These are phyloP conservation scores for Neocatenulostroma microsporum DNA, from an alignment of 2,329 filamentous ascomycete genomes.

Conservation along the genomic window DNA sequence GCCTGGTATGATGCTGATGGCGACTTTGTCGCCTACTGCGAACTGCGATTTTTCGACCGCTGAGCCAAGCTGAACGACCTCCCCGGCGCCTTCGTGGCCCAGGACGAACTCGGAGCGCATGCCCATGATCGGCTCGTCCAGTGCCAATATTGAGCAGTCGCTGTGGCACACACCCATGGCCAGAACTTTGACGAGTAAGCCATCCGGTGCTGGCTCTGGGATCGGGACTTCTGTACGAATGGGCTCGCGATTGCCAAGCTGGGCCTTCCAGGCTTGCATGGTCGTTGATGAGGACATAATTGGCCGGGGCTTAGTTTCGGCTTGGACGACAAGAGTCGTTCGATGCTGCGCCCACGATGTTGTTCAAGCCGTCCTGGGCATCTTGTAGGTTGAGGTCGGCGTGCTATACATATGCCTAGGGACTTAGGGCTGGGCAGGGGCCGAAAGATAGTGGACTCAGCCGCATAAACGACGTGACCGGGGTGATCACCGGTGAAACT, in stretches of 20 bases:
- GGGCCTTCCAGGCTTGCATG: slow-evolving; percentile 33
- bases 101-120: slow-evolving; percentile 4
- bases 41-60: slow-evolving; percentile 8
- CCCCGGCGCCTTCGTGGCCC: slow-evolving; percentile 18
- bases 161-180: slow-evolving; percentile 32
- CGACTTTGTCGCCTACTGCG: slow-evolving; percentile 25
- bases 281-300: too few relatives aligned
- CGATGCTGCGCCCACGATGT: too few relatives aligned
- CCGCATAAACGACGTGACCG: too few relatives aligned
- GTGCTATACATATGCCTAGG: too few relatives aligned
- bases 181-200: slow-evolving; percentile 29
- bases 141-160: slow-evolving; percentile 26
- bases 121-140: slow-evolving; percentile 13
- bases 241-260: slow-evolving; percentile 25
- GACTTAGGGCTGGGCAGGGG: too few relatives aligned
- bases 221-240: slow-evolving; percentile 26
- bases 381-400: too few relatives aligned
- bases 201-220: slow-evolving; percentile 19
- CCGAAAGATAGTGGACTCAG: too few relatives aligned
- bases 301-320: too few relatives aligned
- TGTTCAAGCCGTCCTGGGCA: too few relatives aligned
- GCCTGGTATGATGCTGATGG: slow-evolving; percentile 27
- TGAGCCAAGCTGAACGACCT: slow-evolving; percentile 13
- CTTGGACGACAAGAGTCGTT: too few relatives aligned
- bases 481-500: too few relatives aligned